Base-by-base conservation (phyloP, 805 yeast genomes). In the Candida xyloterini region DNA sequence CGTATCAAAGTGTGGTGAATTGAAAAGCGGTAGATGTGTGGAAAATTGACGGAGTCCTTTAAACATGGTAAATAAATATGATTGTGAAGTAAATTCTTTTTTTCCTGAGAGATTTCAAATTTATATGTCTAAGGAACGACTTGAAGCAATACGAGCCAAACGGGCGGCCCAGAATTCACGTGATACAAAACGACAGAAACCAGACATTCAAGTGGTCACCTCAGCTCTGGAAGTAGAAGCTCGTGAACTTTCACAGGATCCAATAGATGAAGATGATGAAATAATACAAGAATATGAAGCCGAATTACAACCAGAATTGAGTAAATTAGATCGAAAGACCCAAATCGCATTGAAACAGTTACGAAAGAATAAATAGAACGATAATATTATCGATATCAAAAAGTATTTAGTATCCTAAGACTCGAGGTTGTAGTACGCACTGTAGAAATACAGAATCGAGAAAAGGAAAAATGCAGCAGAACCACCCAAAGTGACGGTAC, bases 401-500 rank as follows among this genome's bases (percentile, higher is more conserved):
- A 10, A 23, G 25, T 23, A 11, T 11, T 11, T 4, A 10, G 25
- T 9, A 7, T 23, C 9, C 25, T 42, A 50, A 26, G 53, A 33
- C 40, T 58, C 56, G 27, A 49, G 27, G 33, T 57, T 58, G 42
- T 61, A 51, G 44, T 64, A 54, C 16, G 89, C 91, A 52, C 83
- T 86, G 59, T 77, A 75, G 48, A 91, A 74, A 63, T 93, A 93
- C 58, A 88, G 63, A 25, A 89, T 53, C 7, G 96, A 79, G 63
- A 93, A 93, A 15, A 87, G 59, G 48, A 89, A 74, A 67, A 93
- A 93, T 7, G 96, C 91, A 37, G 71, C 63, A 7, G 97, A 85
- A 30, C 99, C 99, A 34, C 93, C 89, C 35, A 93, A 66, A 1
- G 98, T 89, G 47, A 93, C 91, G 25, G 82, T 86, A 66, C 95